Evolutionary conservation across 148 eudicot species (phyloP).

Genomic region (Heliamphora exappendiculata): DNA sequence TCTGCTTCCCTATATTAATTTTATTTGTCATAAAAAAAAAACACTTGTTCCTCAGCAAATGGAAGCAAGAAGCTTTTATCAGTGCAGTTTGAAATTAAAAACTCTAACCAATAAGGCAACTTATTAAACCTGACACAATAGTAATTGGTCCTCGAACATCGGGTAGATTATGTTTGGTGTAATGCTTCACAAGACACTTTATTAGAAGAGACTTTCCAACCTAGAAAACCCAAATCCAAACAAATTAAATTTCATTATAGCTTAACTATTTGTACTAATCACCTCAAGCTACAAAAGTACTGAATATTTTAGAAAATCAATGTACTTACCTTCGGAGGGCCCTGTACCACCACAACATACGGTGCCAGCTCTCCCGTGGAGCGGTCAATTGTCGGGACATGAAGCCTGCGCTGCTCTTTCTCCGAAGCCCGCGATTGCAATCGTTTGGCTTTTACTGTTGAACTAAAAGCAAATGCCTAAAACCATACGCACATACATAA

Average conservation of each 20-base stretch:
- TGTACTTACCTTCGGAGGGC: slow-evolving; percentile 71
- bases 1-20: slow-evolving; percentile 82
- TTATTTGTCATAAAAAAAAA: too few species aligned
- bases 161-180: slow-evolving; percentile 79
- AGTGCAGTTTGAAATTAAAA: background rate
- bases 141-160: slow-evolving; percentile 87
- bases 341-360: slow-evolving; percentile 80
- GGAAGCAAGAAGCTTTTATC: background rate
- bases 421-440: slow-evolving; percentile 59
- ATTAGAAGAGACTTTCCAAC: slow-evolving; percentile 87
- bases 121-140: slow-evolving; percentile 70
- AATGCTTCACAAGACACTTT: slow-evolving; percentile 80
- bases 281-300: background rate
- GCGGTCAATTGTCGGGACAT: slow-evolving; percentile 73
- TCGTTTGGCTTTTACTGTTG: slow-evolving; percentile 70
- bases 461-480: slow-evolving; percentile 76
- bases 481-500: slow-evolving; percentile 2
- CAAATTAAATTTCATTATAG: background rate
- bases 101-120: background rate
- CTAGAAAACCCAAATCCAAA: slow-evolving; percentile 26
- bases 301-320: background rate
- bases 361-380: slow-evolving; percentile 71
- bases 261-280: background rate
- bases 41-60: background rate
- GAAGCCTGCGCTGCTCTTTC: slow-evolving; percentile 88